Evolutionary conservation across 2,329 filamentous ascomycete genomes (phyloP), one percentile per base, ranked within the genome.

Genomic region (Zasmidium angulare): DNA sequence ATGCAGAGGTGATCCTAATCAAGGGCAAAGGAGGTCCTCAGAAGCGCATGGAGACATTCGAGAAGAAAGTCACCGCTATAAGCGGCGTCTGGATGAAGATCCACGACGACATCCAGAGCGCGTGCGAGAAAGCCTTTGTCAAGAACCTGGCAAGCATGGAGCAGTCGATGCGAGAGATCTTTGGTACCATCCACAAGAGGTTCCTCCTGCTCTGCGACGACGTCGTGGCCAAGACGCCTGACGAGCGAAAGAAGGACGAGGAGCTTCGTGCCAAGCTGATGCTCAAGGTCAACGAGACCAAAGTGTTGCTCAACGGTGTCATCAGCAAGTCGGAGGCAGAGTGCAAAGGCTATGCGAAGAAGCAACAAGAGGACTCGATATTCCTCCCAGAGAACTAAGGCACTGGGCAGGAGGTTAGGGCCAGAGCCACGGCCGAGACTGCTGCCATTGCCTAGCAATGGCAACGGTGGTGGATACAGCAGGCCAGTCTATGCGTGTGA

Each of bases 181-280:
- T 66, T 31, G 21, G 55, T 2, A 49, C 52, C 22, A 54, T 63
- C 47, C 55, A 56, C n/a, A 19, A 50, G 26, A 54, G 29, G 2
- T 68, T 66, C 55, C 29, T 57, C 10, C 4, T 53, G 10, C 54
- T 62, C 22, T 68, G 61, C 53, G 40, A 51, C 11, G 60, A 26
- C 23, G 59, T 57, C 14, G 60, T 50, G 19, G 26, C 19, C 19
- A 26, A 40, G 20, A 47, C 50, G 43, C 54, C 54, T 14, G 29
- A 2, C 19, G 58, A 61, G 47, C 50, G 58, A 4, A 22, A 50
- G 3, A 52, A 31, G 7, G 63, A 64, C 48, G 52, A 29, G 22
- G 40, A 55, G 55, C 52, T 67, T 1, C 56, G 57, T 11, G 12
- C 55, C 40, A 23, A 56, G 26, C 48, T 67, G n/a, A n/a, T n/a